Conservation (phyloP, 2,329 filamentous ascomycete genomes). For the Sordariomycetes sp. region DNA sequence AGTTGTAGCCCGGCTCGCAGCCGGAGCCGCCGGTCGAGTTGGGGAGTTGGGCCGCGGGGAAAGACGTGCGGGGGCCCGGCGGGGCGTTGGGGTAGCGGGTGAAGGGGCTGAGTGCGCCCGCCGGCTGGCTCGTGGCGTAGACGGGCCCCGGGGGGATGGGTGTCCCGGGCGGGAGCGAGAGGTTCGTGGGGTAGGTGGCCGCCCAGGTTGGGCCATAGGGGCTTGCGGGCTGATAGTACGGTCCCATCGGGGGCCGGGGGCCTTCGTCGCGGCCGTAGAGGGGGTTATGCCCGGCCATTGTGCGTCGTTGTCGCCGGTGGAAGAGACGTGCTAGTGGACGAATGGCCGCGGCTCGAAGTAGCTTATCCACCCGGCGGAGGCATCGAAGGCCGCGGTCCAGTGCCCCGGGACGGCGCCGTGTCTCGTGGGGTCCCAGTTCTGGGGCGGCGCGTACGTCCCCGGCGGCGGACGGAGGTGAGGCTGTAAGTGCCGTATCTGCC, state of each 20-base stretch:
- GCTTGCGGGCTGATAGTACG: background rate
- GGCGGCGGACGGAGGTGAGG: background rate
- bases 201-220: background rate
- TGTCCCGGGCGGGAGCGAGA: background rate
- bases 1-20: conserved; percentile 49
- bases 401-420: conserved; percentile 17
- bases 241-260: conserved; percentile 17
- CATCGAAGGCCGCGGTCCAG: conserved; percentile 21
- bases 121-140: conserved; percentile 16
- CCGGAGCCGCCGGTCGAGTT: conserved; percentile 44
- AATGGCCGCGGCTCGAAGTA: background rate
- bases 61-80: conserved; percentile 26
- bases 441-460: conserved; percentile 3
- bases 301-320: background rate
- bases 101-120: conserved; percentile 19
- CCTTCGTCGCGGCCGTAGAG: conserved; percentile 21
- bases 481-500: background rate
- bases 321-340: background rate
- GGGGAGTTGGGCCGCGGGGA: conserved; percentile 38
- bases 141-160: background rate
- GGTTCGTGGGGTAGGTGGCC: background rate
- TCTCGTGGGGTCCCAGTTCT: conserved; percentile 14
- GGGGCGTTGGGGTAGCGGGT: conserved; percentile 25
- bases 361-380: conserved; percentile 8
- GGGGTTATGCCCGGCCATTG: conserved; percentile 14